phyloP scores from a whole-genome alignment of 2,329 filamentous ascomycete genomes.

The Xylariaceae sp. region DNA sequence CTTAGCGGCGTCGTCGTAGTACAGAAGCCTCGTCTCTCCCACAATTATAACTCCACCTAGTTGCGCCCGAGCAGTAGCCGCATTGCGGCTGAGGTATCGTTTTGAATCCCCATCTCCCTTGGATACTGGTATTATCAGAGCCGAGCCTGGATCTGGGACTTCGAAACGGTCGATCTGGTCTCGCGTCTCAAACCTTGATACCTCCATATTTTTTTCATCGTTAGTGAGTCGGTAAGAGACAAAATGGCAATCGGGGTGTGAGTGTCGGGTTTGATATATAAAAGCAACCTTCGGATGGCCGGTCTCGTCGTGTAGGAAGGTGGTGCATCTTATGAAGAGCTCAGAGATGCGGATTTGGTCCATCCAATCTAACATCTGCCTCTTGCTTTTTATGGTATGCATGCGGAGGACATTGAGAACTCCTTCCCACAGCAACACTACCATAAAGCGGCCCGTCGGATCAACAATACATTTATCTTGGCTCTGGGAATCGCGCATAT shows the following conservation, averaged over 20 bases:
- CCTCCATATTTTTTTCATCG: slow-evolving; percentile 53
- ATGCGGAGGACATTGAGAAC: slow-evolving; percentile 54
- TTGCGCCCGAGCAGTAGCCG: slow-evolving; percentile 50
- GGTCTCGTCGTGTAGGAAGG: slow-evolving; percentile 55
- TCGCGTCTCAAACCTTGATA: slow-evolving; percentile 51
- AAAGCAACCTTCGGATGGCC: slow-evolving; percentile 57
- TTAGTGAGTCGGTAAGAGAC: slow-evolving; percentile 56
- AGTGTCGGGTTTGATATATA: slow-evolving; percentile 51
- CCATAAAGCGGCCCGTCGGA: slow-evolving; percentile 62
- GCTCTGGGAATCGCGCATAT: slow-evolving; percentile 74
- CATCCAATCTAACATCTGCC: slow-evolving; percentile 44
- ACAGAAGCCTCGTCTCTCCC: slow-evolving; percentile 77
- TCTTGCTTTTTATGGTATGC: slow-evolving; percentile 41
- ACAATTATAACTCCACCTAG: slow-evolving; percentile 69
- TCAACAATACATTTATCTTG: slow-evolving; percentile 82
- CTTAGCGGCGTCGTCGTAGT: slow-evolving; percentile 75
- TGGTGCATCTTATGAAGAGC: slow-evolving; percentile 56
- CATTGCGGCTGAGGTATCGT: slow-evolving; percentile 57
- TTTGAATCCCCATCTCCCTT: slow-evolving; percentile 52
- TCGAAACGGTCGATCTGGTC: slow-evolving; percentile 54
- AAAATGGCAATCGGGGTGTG: slow-evolving; percentile 51
- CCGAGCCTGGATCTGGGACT: slow-evolving; percentile 53
- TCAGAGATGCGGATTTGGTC: slow-evolving; percentile 56
- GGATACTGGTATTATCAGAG: slow-evolving; percentile 60
- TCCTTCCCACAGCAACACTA: slow-evolving; percentile 58